Percentiles rank a stretch among this genome's conserved stretches.
Conservation (phyloP, 202 grass and related monocot species). For the Brachypodium distachyon region DNA sequence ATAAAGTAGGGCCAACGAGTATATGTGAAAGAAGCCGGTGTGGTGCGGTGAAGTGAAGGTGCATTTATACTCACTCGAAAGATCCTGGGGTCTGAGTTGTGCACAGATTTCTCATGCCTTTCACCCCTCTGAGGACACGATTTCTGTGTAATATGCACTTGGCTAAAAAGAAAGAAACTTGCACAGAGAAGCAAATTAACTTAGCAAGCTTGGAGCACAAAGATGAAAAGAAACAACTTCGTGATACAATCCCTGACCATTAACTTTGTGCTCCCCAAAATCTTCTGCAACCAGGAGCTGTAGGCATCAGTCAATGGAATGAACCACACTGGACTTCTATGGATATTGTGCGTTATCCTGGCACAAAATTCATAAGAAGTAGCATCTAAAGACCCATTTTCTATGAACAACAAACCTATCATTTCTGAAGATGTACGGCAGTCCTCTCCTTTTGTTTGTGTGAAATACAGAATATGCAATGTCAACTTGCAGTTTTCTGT, state of each 20-base stretch:
- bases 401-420: neutral
- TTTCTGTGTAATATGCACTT: neutral
- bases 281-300: neutral
- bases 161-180: neutral
- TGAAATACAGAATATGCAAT: neutral
- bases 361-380: neutral
- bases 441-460: neutral
- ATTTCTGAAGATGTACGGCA: neutral
- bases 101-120: neutral
- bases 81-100: neutral
- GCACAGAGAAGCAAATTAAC: neutral
- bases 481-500: neutral
- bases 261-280: neutral
- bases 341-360: neutral
- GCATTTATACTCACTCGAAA: constrained; percentile 41
- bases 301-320: neutral
- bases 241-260: neutral
- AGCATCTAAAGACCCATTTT: neutral
- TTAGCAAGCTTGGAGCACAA: neutral
- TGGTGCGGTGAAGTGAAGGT: constrained; percentile 18
- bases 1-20: constrained; percentile 35
- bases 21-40: constrained; percentile 20
- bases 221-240: neutral
- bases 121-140: neutral
- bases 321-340: neutral